Evolutionary conservation across 306 rosid genomes (phyloP).

Genomic region (Adenanthera pavonina): DNA sequence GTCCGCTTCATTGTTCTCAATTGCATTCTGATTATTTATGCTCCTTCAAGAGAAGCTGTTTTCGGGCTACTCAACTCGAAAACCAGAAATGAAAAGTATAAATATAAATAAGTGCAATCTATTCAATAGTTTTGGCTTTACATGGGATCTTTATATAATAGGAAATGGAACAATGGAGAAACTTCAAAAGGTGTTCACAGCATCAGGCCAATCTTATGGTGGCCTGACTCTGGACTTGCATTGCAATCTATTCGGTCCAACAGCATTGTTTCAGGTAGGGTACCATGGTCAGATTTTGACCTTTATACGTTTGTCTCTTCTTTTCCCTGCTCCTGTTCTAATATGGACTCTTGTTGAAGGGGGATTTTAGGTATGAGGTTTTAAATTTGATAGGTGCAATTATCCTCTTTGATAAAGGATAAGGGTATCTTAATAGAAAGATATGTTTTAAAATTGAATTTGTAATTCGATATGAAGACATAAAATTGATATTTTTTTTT

Average conservation of each 20-base stretch:
- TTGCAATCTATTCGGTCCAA: constrained; percentile 86
- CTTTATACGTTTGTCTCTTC: constrained; percentile 23
- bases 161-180: constrained; percentile 92
- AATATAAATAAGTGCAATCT: constrained; percentile 12
- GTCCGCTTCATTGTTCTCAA: constrained; percentile 1
- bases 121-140: constrained; percentile 34
- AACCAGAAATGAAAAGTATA: background rate
- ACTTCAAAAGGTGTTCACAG: constrained; percentile 73
- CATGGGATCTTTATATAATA: constrained; percentile 47
- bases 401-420: background rate
- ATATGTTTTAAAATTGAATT: background rate
- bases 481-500: background rate
- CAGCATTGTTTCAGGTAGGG: constrained; percentile 77
- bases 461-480: constrained; percentile 8
- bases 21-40: constrained; percentile 19
- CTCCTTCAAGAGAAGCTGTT: constrained; percentile 27
- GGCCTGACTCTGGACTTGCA: constrained; percentile 86
- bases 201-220: constrained; percentile 76
- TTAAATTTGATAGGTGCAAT: background rate
- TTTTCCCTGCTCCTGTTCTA: background rate
- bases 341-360: background rate
- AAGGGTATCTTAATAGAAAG: background rate
- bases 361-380: background rate
- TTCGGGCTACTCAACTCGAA: constrained; percentile 27
- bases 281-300: constrained; percentile 34